Evolutionary conservation across 495 filamentous ascomycete species (phyloP).

Genomic region (Trichoderma asperelloides): DNA sequence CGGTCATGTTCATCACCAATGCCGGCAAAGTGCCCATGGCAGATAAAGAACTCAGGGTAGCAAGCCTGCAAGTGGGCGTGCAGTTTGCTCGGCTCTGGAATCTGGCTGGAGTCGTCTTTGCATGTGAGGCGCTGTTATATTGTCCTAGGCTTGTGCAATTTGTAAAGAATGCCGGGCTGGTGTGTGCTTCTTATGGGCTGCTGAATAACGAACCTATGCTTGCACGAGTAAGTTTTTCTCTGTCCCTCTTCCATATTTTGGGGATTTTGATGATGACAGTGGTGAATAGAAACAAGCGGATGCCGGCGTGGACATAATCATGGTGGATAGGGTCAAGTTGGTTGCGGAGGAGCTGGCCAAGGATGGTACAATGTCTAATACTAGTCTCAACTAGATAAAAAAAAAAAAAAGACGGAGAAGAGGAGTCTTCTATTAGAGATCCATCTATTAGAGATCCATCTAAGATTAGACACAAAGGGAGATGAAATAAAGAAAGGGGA

Average conservation of each 20-base stretch:
- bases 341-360: not conserved
- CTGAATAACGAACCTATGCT: constrained; percentile 24
- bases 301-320: not conserved
- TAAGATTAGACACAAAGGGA: too few species aligned
- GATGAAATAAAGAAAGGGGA: too few species aligned
- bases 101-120: constrained; percentile 27
- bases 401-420: too few species aligned
- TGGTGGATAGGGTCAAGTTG: not conserved
- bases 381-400: not conserved
- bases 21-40: constrained; percentile 23
- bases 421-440: too few species aligned
- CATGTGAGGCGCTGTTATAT: constrained; percentile 26
- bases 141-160: constrained; percentile 26
- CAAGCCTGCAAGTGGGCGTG: constrained; percentile 29
- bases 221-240: not conserved
- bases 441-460: too few species aligned
- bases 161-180: constrained; percentile 22
- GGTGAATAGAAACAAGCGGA: not conserved
- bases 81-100: constrained; percentile 29
- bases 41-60: constrained; percentile 19
- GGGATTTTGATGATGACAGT: not conserved
- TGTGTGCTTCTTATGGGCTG: constrained; percentile 24
- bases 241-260: not conserved
- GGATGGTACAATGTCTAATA: not conserved
- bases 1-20: constrained; percentile 34